Percentiles rank a stretch among this genome's conserved stretches.
Evolutionary conservation across 768 basidiomycete genomes (phyloP).

Genomic region (Lentinula raphanica): DNA sequence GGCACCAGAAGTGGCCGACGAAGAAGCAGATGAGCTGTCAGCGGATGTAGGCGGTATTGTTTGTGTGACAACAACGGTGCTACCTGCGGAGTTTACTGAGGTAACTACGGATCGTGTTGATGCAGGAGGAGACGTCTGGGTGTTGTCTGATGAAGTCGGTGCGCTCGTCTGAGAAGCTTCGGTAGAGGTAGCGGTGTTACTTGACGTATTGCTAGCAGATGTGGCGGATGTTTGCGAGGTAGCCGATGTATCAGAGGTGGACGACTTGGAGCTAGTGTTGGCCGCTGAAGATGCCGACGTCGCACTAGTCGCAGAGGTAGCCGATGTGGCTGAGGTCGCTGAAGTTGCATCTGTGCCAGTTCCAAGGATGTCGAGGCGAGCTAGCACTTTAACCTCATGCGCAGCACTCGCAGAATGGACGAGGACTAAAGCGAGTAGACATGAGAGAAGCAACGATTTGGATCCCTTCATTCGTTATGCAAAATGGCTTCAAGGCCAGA

Average conservation of each 20-base stretch:
- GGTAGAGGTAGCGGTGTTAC: conserved; percentile 4
- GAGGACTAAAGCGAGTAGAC: conserved; percentile 8
- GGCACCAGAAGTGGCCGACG: conserved; percentile 22
- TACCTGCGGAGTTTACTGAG: conserved; percentile 26
- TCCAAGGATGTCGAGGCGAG: not conserved
- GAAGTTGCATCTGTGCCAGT: conserved; percentile 7
- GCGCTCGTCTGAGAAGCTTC: conserved; percentile 1
- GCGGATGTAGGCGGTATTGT: conserved; percentile 8
- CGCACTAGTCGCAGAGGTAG: not conserved
- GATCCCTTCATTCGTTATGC: conserved; percentile 6
- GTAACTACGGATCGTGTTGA: conserved; percentile 12
- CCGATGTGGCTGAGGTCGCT: not conserved
- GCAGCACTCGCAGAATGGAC: not conserved
- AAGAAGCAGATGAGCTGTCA: conserved; percentile 18
- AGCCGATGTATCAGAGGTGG: conserved; percentile 1
- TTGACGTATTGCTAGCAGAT: conserved; percentile 3
- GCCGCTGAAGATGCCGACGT: not conserved
- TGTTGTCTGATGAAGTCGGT: conserved; percentile 2
- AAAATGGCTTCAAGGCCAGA: not conserved
- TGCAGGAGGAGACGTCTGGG: conserved; percentile 6
- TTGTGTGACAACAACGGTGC: conserved; percentile 20
- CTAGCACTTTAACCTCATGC: not conserved
- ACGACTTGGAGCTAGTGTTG: not conserved
- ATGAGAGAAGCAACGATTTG: conserved; percentile 8
- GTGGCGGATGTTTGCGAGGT: not conserved